Base-by-base conservation (phyloP, 768 basidiomycete genomes). In the Leccinum arenicola region DNA sequence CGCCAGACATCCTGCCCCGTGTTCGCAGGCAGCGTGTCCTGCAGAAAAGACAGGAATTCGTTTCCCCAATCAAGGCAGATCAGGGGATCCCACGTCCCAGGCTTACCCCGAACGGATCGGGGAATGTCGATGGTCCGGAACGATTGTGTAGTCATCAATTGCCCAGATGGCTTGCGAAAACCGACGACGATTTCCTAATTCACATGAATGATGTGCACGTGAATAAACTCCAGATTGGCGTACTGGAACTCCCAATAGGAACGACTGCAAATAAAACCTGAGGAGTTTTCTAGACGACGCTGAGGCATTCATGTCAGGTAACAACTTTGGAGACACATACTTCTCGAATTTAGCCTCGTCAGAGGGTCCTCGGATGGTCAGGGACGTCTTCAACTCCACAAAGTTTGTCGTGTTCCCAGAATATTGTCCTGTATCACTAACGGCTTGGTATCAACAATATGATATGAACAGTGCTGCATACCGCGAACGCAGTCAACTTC, bases 231-330 rank as follows among this genome's bases (percentile, higher is more conserved):
- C 17, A 23, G 50, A 53, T 54, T 11, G 35, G 71, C 86, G 65
- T 70, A 89, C 89, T 21, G 93, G 93, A n/a, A 95, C 92, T 52
- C 93, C 94, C 55, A 95, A 83, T 27, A 95, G 81, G 72, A 93
- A 95, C 1, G 92, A 94, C 68, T 95, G 93, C 60, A 93, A 84
- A 77, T 94, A 95, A 73, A 93, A 93, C 68, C 92, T 94, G 58
- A 95, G 82, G n/a, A 95, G 76, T 70, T 95, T 95, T 71, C 90
- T 93, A 69, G 54, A 57, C 56, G 48, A 57, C 7, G 55, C 19
- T 64, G n/a, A 60, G 55, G 36, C 8, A 21, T 23, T 49, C 48
- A 19, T n/a, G 4, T 35, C 3, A 49, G 62, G 8, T 19, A 23
- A 43, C 40, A n/a, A 8, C 5, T n/a, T 1, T 3, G 38, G 29